phyloP scores from a whole-genome alignment of 352 stramenopile species.

The Phytophthora capsici region DNA sequence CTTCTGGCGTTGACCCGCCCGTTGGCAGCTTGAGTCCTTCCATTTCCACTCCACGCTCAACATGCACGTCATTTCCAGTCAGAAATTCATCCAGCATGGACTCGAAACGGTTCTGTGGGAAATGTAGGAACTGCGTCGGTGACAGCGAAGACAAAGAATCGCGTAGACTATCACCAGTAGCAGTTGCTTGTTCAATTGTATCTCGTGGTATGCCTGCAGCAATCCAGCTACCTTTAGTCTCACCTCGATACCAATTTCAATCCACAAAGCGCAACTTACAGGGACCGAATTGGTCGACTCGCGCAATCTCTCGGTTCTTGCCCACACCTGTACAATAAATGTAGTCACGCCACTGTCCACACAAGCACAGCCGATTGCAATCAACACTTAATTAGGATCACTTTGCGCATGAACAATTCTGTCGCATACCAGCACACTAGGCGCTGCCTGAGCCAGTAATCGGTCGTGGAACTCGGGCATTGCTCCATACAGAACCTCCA shows the following conservation, averaged over 20 bases:
- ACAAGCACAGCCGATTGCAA: neutral
- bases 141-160: slow-evolving; percentile 55
- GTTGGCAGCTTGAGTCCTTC: slow-evolving; percentile 38
- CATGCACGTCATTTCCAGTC: slow-evolving; percentile 41
- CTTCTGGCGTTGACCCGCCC: slow-evolving; percentile 18
- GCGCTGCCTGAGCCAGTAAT: slow-evolving; percentile 62
- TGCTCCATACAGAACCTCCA: slow-evolving; percentile 91
- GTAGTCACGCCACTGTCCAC: slow-evolving; percentile 80
- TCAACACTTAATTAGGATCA: slow-evolving; percentile 4
- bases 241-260: neutral
- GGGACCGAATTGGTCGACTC: slow-evolving; percentile 82
- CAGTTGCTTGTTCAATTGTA: slow-evolving; percentile 10
- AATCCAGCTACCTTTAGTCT: slow-evolving; percentile 18
- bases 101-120: slow-evolving; percentile 87
- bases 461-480: slow-evolving; percentile 80
- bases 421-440: slow-evolving; percentile 56
- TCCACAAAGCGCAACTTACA: slow-evolving; percentile 39
- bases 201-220: slow-evolving; percentile 54
- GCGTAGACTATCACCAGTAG: slow-evolving; percentile 42
- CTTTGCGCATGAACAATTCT: neutral
- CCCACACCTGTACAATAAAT: slow-evolving; percentile 83
- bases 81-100: slow-evolving; percentile 65
- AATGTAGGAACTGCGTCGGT: slow-evolving; percentile 85
- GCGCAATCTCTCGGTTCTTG: slow-evolving; percentile 70
- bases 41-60: slow-evolving; percentile 74